Percentiles rank a stretch among this genome's conserved stretches.
Conservation (phyloP, 1,284 basidiomycete species). For the Erythrobasidium hasegawianum region DNA sequence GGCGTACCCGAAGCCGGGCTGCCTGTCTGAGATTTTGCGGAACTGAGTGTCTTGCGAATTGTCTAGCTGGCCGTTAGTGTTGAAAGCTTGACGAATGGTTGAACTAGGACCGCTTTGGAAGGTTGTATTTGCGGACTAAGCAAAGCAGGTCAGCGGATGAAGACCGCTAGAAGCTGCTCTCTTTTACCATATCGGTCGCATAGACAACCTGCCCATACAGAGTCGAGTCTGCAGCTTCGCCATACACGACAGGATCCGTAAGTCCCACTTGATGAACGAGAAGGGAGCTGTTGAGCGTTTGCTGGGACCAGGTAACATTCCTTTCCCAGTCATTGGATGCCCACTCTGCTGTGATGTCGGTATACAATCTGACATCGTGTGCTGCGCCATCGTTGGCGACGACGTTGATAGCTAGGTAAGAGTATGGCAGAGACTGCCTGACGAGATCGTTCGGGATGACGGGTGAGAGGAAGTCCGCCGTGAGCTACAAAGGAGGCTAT, state of each 20-base stretch:
- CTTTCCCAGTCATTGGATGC: constrained; percentile 36
- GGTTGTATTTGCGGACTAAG: constrained; percentile 22
- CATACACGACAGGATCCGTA: constrained; percentile 25
- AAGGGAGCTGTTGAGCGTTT: constrained; percentile 21
- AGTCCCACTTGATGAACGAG: constrained; percentile 35
- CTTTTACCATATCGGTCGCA: constrained; percentile 35
- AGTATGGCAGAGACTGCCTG: constrained; percentile 37
- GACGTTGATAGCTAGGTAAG: constrained; percentile 38
- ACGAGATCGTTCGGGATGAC: constrained; percentile 39
- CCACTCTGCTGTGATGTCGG: constrained; percentile 42
- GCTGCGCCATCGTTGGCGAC: background rate
- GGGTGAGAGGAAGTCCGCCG: constrained; percentile 37
- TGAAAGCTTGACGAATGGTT: constrained; percentile 34
- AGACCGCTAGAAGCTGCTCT: background rate
- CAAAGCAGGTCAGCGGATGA: background rate
- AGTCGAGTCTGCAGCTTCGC: constrained; percentile 37
- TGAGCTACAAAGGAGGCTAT: constrained; percentile 2
- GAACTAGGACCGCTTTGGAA: constrained; percentile 22
- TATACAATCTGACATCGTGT: constrained; percentile 37
- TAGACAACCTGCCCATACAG: constrained; percentile 38
- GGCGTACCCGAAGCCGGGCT: constrained; percentile 37
- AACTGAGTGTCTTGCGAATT: constrained; percentile 35
- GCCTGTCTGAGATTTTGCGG: constrained; percentile 34
- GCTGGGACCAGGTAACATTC: constrained; percentile 38
- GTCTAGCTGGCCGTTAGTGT: constrained; percentile 32